Evolutionary conservation across 495 filamentous ascomycete species (phyloP).

Genomic region (Penicillium riverlandense): DNA sequence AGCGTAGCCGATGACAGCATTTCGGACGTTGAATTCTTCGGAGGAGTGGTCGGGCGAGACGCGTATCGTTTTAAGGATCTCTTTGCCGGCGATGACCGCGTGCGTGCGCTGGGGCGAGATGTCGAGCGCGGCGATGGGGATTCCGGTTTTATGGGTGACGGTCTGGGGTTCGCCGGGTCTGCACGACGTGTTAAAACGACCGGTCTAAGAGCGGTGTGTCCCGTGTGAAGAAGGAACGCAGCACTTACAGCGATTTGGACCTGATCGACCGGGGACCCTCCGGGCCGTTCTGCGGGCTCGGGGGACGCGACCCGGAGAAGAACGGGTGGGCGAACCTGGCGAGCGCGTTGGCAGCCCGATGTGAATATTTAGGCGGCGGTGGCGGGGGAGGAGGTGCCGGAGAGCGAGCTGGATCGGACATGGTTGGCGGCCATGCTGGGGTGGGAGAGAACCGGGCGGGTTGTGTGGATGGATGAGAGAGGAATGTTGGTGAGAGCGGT

Average conservation of each 20-base stretch:
- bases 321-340: conserved; percentile 53
- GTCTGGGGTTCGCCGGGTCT: conserved; percentile 67
- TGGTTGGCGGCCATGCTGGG: conserved; percentile 15
- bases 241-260: conserved; percentile 36
- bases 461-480: conserved; percentile 1
- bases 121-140: conserved; percentile 69
- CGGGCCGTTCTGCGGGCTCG: conserved; percentile 40
- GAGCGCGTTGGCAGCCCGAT: conserved; percentile 46
- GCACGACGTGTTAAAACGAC: conserved; percentile 6
- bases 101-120: conserved; percentile 67
- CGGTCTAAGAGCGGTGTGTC: conserved; percentile 13
- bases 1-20: conserved; percentile 64
- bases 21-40: conserved; percentile 75
- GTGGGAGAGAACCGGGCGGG: neutral
- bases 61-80: conserved; percentile 76
- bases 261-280: conserved; percentile 32
- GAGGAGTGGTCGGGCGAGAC: conserved; percentile 62
- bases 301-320: conserved; percentile 47
- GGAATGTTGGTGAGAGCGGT: neutral
- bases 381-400: conserved; percentile 41
- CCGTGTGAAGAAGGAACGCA: conserved; percentile 3
- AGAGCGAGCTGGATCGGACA: conserved; percentile 38
- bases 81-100: conserved; percentile 73
- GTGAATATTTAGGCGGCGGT: conserved; percentile 43
- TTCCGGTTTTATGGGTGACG: conserved; percentile 62